Base-by-base conservation (phyloP, 176 grass and related monocot genomes). In the Pontederia crassipes region DNA sequence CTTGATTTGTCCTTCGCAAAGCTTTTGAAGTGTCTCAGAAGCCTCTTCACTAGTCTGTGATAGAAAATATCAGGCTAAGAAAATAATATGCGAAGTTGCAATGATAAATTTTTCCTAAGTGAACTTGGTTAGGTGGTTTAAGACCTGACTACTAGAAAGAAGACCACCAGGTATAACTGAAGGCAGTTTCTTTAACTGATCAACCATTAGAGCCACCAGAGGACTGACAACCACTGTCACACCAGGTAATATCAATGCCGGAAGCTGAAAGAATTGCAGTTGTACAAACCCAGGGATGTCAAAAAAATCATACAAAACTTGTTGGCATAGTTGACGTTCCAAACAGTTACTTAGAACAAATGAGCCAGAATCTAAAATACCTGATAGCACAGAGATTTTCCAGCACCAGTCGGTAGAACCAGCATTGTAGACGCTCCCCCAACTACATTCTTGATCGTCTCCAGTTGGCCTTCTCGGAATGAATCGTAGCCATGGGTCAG, bases 331-430 rank as follows among this genome's bases (percentile, higher is more conserved):
- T 40, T 40, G 1, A 40, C 26, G 6, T 1, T 12, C 46, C 5
- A 17, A 17, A 20, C 10, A 40, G 27, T 46, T 17, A 28, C 28
- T 2, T 18, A 46, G 8, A 4, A 46, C n/a, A 67, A 35, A 46
- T 29, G 29, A 20, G 12, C 15, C 53, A 54, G 4, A 12, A 63
- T 3, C 35, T 55, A 47, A 28, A n/a, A 10, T 7, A 96, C 92
- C 92, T 96, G 86, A 64, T 90, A 96, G 75, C 92, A 96, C 49
- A 96, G 71, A n/a, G 92, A 96, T 69, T 96, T 96, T 58, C 92
- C 92, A 26, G 83, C 87, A 48, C 92, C 92, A 27, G 92, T 96
- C 16, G 92, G 92, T 45, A 96, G 69, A 29, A 90, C 67, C 18
- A 96, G 86, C 83, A 90, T 90, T 8, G 76, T 96, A 1, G 92